phyloP scores from a whole-genome alignment of 2,329 filamentous ascomycete species.

The Tolypocladium amazonense region DNA sequence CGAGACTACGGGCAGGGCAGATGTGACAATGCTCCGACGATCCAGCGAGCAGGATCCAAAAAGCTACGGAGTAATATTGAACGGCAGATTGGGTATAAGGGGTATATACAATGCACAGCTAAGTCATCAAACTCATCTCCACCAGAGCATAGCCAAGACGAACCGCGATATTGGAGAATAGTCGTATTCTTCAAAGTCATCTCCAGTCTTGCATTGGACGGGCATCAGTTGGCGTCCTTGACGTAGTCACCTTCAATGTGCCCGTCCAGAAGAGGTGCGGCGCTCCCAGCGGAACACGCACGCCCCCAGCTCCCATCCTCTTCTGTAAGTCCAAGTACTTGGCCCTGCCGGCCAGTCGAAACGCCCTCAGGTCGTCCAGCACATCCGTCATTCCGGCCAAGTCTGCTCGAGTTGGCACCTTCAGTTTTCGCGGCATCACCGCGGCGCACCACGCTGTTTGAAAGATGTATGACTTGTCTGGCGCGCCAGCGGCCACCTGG shows the following conservation, averaged over 20 bases:
- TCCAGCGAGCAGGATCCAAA: not conserved
- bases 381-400: conserved; percentile 33
- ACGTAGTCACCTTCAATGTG: conserved; percentile 21
- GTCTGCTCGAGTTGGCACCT: conserved; percentile 16
- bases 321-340: conserved; percentile 12
- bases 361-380: conserved; percentile 27
- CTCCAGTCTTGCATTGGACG: not conserved
- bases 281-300: conserved; percentile 6
- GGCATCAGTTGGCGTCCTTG: not conserved
- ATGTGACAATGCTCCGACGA: not conserved
- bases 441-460: conserved; percentile 42
- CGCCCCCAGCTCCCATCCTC: conserved; percentile 2
- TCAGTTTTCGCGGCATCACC: conserved; percentile 22
- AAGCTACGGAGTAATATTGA: too few relatives aligned
- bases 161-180: too few relatives aligned
- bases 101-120: not conserved
- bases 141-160: too few relatives aligned
- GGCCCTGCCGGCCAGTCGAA: conserved; percentile 22
- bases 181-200: not conserved
- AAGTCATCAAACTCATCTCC: not conserved
- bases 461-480: conserved; percentile 33
- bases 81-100: not conserved
- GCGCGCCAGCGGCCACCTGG: conserved; percentile 40
- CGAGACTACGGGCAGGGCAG: not conserved
- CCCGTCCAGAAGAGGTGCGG: conserved; percentile 30